Base-by-base conservation (phyloP, 306 rosid species). In the Heteromeles arbutifolia region DNA sequence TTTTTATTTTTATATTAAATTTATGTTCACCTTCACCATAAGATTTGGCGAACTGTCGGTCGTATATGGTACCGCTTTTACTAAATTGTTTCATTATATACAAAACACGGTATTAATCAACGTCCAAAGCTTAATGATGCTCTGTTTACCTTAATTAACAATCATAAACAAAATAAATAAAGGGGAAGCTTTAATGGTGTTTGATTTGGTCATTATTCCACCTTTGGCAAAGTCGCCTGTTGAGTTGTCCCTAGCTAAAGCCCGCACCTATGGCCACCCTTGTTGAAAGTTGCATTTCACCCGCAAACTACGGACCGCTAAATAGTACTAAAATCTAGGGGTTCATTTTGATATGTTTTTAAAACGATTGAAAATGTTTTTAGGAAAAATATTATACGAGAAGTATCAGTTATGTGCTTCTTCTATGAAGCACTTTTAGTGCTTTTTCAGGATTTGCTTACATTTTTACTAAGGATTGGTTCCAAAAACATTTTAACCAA, bases 221-320 rank as follows among this genome's bases (percentile, higher is more conserved):
- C 11, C 76, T 34, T 53, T 67, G n/a, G 44, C 25, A 67, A 68
- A 77, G 59, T 3, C 31, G 11, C 41, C 13, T 64, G 73, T 63
- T 63, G 21, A n/a, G 44, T 11, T 74, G 80, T 69, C 67, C 65
- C 54, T 24, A 1, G 34, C 70, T 41, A 28, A 70, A 13, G 64
- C 64, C 39, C 12, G 53, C 25, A 32, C 64, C 73, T 4, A 0
- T 44, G 45, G 18, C 21, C 22, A 45, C 50, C 41, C 28, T 59
- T 8, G 12, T 10, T 17, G 69, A 74, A 74, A 69, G 52, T 62
- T 29, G 43, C 82, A 11, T 70, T 19, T 52, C 73, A 69, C 10
- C 82, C 73, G 82, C 26, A 39, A 69, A 39, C 73, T 17, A 5
- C 34, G 65, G 67, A 11, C 72, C 32, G 10, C 26, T 41, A 41